phyloP scores from a whole-genome alignment of 2,329 filamentous ascomycete species.

The Hymenoscyphus albidus region DNA sequence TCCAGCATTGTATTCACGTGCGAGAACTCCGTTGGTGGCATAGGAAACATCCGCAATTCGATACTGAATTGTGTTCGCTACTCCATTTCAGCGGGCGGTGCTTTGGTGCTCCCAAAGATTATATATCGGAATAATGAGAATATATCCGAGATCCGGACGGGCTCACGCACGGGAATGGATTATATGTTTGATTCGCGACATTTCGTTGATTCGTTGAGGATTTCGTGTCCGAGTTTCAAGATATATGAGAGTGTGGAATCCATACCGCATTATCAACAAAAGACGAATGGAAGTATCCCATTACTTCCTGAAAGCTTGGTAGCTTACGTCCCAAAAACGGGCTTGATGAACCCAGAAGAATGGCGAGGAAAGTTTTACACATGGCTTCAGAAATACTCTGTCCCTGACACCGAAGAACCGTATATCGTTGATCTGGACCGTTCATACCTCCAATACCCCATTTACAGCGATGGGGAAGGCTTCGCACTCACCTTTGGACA shows the following conservation, averaged over 20 bases:
- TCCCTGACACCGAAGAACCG: conserved; percentile 11
- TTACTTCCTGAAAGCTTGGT: conserved; percentile 28
- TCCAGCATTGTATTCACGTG: conserved; percentile 27
- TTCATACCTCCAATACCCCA: conserved; percentile 27
- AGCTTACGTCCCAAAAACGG: conserved; percentile 16
- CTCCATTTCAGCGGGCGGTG: conserved; percentile 29
- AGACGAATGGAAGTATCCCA: conserved; percentile 18
- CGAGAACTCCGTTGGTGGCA: conserved; percentile 26
- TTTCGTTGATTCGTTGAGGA: conserved; percentile 25
- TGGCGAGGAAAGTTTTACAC: conserved; percentile 26
- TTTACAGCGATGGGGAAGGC: conserved; percentile 20
- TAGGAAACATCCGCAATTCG: conserved; percentile 33
- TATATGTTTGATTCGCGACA: conserved; percentile 30
- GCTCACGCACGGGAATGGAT: conserved; percentile 18
- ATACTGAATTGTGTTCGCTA: conserved; percentile 32
- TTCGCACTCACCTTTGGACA: conserved; percentile 24
- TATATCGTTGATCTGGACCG: conserved; percentile 21
- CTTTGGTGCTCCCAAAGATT: conserved; percentile 22
- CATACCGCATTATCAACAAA: conserved; percentile 12
- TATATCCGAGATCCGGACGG: conserved; percentile 22
- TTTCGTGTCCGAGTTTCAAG: conserved; percentile 28
- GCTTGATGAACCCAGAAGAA: conserved; percentile 24
- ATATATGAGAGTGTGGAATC: conserved; percentile 25
- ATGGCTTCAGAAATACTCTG: conserved; percentile 24
- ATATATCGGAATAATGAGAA: conserved; percentile 19